These are phyloP conservation scores for Nicotiana sylvestris DNA, from an alignment of 257 asterid species.

Conservation along the genomic window DNA sequence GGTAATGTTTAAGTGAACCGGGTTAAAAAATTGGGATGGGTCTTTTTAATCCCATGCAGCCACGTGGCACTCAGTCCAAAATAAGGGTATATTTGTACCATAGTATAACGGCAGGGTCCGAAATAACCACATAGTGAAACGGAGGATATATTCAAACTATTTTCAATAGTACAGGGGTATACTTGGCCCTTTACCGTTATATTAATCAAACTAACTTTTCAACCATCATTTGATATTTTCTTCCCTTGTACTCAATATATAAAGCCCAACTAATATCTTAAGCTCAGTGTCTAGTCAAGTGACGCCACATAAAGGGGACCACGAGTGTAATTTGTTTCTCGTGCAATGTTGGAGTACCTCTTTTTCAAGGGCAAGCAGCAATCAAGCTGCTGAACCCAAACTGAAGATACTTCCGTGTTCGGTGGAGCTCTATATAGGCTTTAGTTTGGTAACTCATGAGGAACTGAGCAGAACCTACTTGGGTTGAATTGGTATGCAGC, in stretches of 20 bases:
- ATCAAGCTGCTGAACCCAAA: neutral
- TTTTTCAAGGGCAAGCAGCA: slow-evolving; percentile 3
- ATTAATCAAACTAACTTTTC: neutral
- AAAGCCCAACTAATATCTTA: neutral
- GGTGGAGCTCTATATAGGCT: neutral
- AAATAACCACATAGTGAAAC: too few species aligned
- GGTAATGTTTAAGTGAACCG: too few species aligned
- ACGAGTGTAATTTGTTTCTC: neutral
- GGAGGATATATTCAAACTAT: too few species aligned
- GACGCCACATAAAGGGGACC: neutral
- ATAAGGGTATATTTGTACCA: too few species aligned
- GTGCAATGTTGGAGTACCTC: neutral
- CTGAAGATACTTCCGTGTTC: neutral
- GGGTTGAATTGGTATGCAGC: neutral
- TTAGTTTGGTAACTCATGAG: neutral
- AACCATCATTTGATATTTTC: neutral
- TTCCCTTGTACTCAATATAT: neutral
- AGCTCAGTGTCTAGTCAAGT: neutral
- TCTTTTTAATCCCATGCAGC: too few species aligned
- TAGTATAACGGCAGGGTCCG: too few species aligned
- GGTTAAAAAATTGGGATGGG: too few species aligned
- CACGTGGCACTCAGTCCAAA: too few species aligned
- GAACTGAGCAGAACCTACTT: neutral
- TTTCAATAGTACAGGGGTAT: too few species aligned
- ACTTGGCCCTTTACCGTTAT: too few species aligned